Percentiles rank a stretch among this genome's conserved stretches.
phyloP scores from a whole-genome alignment of 2,329 filamentous ascomycete species.

The Stenocarpella maydis region DNA sequence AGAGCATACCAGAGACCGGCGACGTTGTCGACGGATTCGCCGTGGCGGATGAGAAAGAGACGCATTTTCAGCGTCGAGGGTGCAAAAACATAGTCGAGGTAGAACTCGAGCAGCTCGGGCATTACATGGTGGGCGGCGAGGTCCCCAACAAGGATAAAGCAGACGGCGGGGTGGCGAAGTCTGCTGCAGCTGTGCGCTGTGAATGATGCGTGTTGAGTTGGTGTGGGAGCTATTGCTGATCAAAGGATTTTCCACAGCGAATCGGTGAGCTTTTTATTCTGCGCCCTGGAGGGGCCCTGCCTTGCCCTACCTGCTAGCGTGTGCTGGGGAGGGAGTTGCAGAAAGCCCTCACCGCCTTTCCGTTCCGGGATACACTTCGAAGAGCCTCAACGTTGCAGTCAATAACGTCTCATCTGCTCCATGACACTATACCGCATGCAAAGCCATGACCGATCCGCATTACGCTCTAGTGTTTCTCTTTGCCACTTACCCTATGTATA shows the following conservation, averaged over 20 bases:
- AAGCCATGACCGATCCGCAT: too few relatives aligned
- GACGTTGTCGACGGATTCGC: conserved; percentile 90
- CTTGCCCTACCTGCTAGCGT: background rate
- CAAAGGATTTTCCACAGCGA: conserved; percentile 5
- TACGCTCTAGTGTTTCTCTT: too few relatives aligned
- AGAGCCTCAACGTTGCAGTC: background rate
- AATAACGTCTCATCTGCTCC: background rate
- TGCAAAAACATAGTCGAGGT: conserved; percentile 6
- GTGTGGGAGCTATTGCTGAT: conserved; percentile 15
- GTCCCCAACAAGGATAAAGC: background rate
- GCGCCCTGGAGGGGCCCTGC: background rate
- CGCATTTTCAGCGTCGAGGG: conserved; percentile 42
- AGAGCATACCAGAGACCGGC: conserved; percentile 73
- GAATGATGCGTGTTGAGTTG: conserved; percentile 11
- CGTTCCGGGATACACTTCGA: background rate
- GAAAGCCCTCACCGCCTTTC: conserved; percentile 6
- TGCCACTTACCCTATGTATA: too few relatives aligned
- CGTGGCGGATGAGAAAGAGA: conserved; percentile 84
- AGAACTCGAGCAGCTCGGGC: background rate
- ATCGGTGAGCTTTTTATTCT: conserved; percentile 18
- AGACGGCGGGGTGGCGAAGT: background rate
- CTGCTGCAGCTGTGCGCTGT: conserved; percentile 16
- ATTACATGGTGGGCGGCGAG: conserved; percentile 10
- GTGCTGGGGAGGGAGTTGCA: background rate
- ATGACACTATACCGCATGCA: too few relatives aligned